Base-by-base conservation (phyloP, 768 basidiomycete species). In the Holtermannia corniformis region DNA sequence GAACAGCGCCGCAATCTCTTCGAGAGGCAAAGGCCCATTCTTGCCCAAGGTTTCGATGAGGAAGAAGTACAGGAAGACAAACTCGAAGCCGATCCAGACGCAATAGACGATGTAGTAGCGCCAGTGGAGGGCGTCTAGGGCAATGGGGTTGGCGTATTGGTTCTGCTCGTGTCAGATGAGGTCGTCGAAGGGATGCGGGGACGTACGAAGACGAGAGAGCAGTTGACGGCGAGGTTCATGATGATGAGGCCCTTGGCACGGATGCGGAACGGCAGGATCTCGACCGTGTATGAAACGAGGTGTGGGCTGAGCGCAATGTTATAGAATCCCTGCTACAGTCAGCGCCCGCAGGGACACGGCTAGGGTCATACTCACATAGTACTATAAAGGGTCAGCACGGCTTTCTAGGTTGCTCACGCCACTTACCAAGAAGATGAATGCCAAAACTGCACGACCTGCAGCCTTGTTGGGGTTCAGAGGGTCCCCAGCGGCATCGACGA, bases 191-290 rank as follows among this genome's bases (percentile, higher is more conserved):
- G 7, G 32, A 7, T 44, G 22, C 3, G 11, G 14, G 12, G 16
- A 23, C 16, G 5, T 22, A 3, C 55, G 44, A 71, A 66, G 54
- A 71, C 64, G 46, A 71, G 63, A 41, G 68, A 65, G 44, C 58
- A 53, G 37, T 66, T 59, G 64, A 67, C 67, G 3, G 67, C 61
- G 52, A 70, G 54, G 56, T 65, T 59, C 78, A 89, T 86, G 51
- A 89, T 64, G 61, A 78, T 84, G 76, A 87, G 82, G 50, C 87
- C 86, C 77, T 88, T 90, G 59, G 87, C 87, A 70, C 88, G 87
- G 52, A 91, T 76, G 25, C 76, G 73, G 75, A 78, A 89, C 4
- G 88, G 88, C 49, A 91, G 75, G 72, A 92, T 91, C 72, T 93
- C 90, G 58, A 90, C 79, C 42, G 87, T 86, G 46, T 47, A 47